phyloP scores from a whole-genome alignment of 345 rosid genomes.

The Populus nigra region DNA sequence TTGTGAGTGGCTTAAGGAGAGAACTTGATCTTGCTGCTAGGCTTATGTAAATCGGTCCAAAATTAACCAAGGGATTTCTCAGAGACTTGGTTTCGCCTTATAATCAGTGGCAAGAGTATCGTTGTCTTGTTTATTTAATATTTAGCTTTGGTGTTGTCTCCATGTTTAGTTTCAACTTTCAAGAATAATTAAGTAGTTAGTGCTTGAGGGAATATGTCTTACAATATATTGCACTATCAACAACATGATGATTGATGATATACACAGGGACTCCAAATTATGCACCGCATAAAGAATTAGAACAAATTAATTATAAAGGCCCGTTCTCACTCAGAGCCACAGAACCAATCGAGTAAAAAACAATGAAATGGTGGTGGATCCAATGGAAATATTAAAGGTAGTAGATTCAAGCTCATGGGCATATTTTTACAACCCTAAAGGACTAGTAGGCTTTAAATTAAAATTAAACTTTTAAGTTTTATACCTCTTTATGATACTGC shows the following conservation, averaged over 20 bases:
- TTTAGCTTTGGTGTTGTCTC: too few relatives aligned
- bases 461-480: conserved; percentile 5
- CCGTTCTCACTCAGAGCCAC: not conserved
- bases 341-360: conserved; percentile 3
- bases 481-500: not conserved
- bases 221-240: too few relatives aligned
- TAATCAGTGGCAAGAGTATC: not conserved
- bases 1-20: not conserved
- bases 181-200: too few relatives aligned
- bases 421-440: not conserved
- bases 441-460: not conserved
- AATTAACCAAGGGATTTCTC: too few relatives aligned
- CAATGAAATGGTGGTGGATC: conserved; percentile 18
- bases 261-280: too few relatives aligned
- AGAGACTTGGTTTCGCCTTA: not conserved
- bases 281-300: too few relatives aligned
- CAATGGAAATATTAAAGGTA: conserved; percentile 9
- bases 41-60: not conserved
- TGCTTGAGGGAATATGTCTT: too few relatives aligned
- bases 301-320: not conserved
- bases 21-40: not conserved
- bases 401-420: not conserved
- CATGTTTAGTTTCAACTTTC: too few relatives aligned
- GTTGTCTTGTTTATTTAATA: not conserved
- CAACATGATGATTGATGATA: too few relatives aligned